These are phyloP conservation scores for Austroboletus sp. DNA, from an alignment of 1,284 basidiomycete genomes.

Conservation along the genomic window DNA sequence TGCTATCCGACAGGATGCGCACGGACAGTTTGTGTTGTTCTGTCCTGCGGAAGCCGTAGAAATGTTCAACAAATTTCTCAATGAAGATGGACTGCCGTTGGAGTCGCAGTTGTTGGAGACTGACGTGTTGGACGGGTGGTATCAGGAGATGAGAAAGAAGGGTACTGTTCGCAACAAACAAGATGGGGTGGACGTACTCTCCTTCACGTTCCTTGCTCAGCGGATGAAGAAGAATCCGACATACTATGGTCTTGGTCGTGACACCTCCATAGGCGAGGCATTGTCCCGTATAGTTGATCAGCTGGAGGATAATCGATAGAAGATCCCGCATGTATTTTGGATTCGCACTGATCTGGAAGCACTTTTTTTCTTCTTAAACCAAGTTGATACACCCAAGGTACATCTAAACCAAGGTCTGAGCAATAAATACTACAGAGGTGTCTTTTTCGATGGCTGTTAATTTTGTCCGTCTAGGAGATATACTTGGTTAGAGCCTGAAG, in stretches of 20 bases:
- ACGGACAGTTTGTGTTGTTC: conserved; percentile 76
- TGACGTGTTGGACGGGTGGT: conserved; percentile 49
- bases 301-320: conserved; percentile 27
- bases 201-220: conserved; percentile 75
- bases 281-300: conserved; percentile 70
- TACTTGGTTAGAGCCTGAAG: conserved; percentile 70
- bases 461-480: conserved; percentile 31
- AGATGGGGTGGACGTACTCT: conserved; percentile 69
- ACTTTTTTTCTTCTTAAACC: no score
- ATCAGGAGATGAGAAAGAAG: conserved; percentile 36
- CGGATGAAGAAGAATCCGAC: conserved; percentile 76
- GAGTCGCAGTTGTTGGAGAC: conserved; percentile 73
- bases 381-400: no score
- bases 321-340: not conserved
- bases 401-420: no score
- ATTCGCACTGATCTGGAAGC: no score
- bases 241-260: conserved; percentile 66
- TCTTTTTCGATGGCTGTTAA: no score
- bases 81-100: conserved; percentile 80
- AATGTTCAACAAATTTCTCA: conserved; percentile 74
- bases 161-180: conserved; percentile 50
- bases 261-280: conserved; percentile 41
- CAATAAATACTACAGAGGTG: no score
- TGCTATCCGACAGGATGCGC: conserved; percentile 58
- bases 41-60: conserved; percentile 80